Base-by-base conservation (phyloP, 2,329 filamentous ascomycete species). In the Diaporthe australafricana region DNA sequence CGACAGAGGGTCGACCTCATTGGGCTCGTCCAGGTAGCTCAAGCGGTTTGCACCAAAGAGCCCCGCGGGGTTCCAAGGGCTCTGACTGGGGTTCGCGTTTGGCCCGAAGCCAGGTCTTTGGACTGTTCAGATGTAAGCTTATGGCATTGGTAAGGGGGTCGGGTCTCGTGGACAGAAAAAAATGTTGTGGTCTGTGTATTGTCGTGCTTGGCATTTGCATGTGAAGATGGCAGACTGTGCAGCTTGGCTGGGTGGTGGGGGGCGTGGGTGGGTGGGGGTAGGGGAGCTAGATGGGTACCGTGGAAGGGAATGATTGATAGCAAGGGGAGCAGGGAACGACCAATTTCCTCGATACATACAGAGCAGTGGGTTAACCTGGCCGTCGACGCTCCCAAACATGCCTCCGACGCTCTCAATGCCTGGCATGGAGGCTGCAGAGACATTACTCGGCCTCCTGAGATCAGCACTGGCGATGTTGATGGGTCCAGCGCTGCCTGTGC, bases 281-380 rank as follows among this genome's bases (percentile, higher is more conserved):
- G 22, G 42, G 56, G 66, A 45, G 25, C 35, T 25, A 32, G 60
- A n/a, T n/a, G n/a, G 52, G 27, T 63, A 63, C 42, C 27, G 20
- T 25, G 60, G 42, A 27, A n/a, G 20, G 8, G 30, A 11, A 20
- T 35, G 53, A 56, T 20, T 22, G 32, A 27, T n/a, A 22, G 20
- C 9, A 20, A 48, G 6, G 14, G 25, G 35, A 45, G 22, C 32
- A 38, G 71, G 38, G 40, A 63, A 45, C 68, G 63, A 62, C 14
- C 47, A 62, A 56, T 47, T 55, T 40, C 35, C 55, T 42, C 16
- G 11, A 35, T 65, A 84, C 85, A 84, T 84, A 87, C 86, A 85
- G 75, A 86, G 80, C 77, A 85, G 80, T 78, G 86, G 84, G 75
- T 85, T 83, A 71, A 84, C 81, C 75, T 87, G 86, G 77, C 81